Percentiles rank a stretch among this genome's conserved stretches.
Conservation (phyloP, 768 basidiomycete species). For the Lactifluus pinguis region DNA sequence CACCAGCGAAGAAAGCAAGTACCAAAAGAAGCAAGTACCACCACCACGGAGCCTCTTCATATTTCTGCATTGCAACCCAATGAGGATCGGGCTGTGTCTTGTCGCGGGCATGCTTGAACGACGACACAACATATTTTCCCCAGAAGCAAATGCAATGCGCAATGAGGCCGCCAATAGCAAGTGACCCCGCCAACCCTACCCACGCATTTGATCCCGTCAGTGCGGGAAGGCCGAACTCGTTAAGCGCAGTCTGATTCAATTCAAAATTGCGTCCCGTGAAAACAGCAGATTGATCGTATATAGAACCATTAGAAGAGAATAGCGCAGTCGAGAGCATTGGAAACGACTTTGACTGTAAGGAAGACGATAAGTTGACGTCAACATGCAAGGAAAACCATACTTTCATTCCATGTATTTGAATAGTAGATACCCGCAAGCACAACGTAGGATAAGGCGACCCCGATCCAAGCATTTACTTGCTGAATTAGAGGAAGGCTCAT, state of each 20-base stretch:
- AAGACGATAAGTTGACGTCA: constrained; percentile 17
- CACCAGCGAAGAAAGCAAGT: constrained; percentile 49
- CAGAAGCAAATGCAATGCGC: constrained; percentile 45
- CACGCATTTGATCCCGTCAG: constrained; percentile 45
- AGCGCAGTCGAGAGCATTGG: constrained; percentile 56
- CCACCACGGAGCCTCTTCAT: constrained; percentile 52
- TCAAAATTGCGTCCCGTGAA: constrained; percentile 39
- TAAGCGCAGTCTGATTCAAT: constrained; percentile 46
- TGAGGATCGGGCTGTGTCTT: constrained; percentile 48
- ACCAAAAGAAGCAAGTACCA: constrained; percentile 46
- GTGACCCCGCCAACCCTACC: constrained; percentile 39
- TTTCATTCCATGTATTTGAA: constrained; percentile 51
- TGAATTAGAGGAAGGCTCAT: constrained; percentile 48
- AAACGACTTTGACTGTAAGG: constrained; percentile 38
- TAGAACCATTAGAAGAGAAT: constrained; percentile 44
- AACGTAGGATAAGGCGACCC: constrained; percentile 43
- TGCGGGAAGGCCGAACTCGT: constrained; percentile 34
- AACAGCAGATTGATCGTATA: constrained; percentile 46
- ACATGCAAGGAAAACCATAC: constrained; percentile 15
- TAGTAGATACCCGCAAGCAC: constrained; percentile 51
- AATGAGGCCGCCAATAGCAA: constrained; percentile 46
- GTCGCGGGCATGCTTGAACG: constrained; percentile 39
- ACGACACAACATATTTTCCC: constrained; percentile 40
- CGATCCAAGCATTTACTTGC: constrained; percentile 55
- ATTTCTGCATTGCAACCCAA: constrained; percentile 50